Base-by-base conservation (phyloP, 495 filamentous ascomycete genomes). In the Podospora fimiseda region DNA sequence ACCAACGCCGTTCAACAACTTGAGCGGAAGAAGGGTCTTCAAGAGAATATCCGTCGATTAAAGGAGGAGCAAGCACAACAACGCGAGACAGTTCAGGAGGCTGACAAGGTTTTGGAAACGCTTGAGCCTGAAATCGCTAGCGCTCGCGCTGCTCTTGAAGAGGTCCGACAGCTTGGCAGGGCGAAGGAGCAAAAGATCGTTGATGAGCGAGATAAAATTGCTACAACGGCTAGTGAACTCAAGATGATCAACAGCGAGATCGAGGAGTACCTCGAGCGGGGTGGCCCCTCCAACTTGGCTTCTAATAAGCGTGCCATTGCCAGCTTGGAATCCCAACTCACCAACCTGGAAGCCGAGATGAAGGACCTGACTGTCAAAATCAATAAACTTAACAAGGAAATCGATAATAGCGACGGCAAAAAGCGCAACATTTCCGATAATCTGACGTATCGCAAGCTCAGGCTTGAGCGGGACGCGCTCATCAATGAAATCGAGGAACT, bases 341-440 rank as follows among this genome's bases (percentile, higher is more conserved):
- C 69, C 22, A 75, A 76, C 19, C 71, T 84, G 18, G 84, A 94
- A 53, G 68, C 73, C 9, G 87, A 95, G 57, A 80, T 86, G 65
- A 70, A 69, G 22, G 74, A 82, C 40, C 71, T 91, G 27, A 84
- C 82, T 3, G 71, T 74, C 27, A 75, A 83, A 50, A 81, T 87
- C 53, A 95, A 95, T 68, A 84, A 83, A 56, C 75, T 96, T 19
- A 86, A 86, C 24, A 79, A 87, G 42, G 83, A 89, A 53, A 74
- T 92, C 20, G 81, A 83, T 56, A 87, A 88, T 59, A 85, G 86
- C 57, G 84, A 85, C 48, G 80, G 84, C 49, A 93, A 83, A 15
- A 87, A 87, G 68, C 82, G 86, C 38, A 86, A 83, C 55, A 94
- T 97, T 60, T 75, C 75, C 14, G 90, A 97, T 61, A 97, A 97